Evolutionary conservation across 331 rosid species (phyloP), one percentile per base, ranked within the genome.

Genomic region (Saraca asoca): DNA sequence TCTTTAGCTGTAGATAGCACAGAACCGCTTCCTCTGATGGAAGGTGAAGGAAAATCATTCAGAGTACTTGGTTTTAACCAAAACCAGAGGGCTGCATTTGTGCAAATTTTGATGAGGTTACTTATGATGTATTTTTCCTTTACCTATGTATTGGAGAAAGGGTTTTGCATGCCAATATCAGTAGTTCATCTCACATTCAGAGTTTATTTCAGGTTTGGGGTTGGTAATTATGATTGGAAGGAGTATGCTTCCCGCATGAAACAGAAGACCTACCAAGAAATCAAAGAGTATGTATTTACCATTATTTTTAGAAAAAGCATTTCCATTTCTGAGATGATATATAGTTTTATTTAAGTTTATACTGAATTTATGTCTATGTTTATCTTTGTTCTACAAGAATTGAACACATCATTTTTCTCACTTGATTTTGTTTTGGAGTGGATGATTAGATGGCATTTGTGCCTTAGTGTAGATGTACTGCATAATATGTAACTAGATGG

Each of bases 61-160:
- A 88, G 93, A 75, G 97, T 94, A 51, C 91, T 94, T 68, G 99
- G 99, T 70, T 94, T 94, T 77, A 94, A 94, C 79, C 97, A 86
- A 71, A 94, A 81, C 59, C 99, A 94, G 82, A 90, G 99, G 82
- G 92, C 95, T 71, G 83, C 88, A 19, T 90, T 94, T 83, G 99
- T 94, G 58, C 99, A 94, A 82, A 79, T 84, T 69, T 78, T 94
- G 73, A 94, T 94, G 99, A 90, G 99, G 97, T 94, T 69, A 51
- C 34, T 45, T 20, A 31, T 34, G 58, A 34, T 15, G 3, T n/a
- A 14, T 51, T 51, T 11, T 5, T 12, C 10, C 45, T 60, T 58
- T 24, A 12, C 66, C 46, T 61, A 35, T 62, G 12, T 56, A n/a
- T 52, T 76, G 71, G 67, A 52, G 65, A 38, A 63, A 38, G 35